Evolutionary conservation across 306 rosid genomes (phyloP).

Genomic region (Trichosanthes truncata): DNA sequence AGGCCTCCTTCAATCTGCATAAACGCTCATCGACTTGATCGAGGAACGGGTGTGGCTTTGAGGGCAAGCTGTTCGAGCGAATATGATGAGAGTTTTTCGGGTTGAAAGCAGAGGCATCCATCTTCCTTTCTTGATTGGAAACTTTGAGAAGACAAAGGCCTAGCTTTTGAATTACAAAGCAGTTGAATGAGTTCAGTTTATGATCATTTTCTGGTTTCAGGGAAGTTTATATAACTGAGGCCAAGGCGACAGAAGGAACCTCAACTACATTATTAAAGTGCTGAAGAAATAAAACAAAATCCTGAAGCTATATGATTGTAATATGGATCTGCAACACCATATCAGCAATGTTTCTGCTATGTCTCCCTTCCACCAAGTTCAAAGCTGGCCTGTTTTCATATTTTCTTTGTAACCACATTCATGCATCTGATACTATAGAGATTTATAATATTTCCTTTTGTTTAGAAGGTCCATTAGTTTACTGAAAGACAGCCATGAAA

Average conservation of each 20-base stretch:
- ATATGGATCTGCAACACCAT: constrained; percentile 10
- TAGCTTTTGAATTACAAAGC: neutral
- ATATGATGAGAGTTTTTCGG: constrained; percentile 1
- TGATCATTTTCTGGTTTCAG: neutral
- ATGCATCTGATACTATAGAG: neutral
- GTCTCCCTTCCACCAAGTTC: constrained; percentile 18
- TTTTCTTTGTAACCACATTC: neutral
- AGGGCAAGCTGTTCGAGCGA: constrained; percentile 27
- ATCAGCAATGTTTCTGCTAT: constrained; percentile 11
- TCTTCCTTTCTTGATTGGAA: constrained; percentile 2
- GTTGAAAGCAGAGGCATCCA: constrained; percentile 12
- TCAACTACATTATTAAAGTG: neutral
- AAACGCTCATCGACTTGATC: constrained; percentile 10
- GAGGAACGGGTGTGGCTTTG: constrained; percentile 20
- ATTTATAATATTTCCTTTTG: neutral
- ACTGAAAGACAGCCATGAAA: constrained; percentile 1
- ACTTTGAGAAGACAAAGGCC: neutral
- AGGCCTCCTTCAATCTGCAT: constrained; percentile 12
- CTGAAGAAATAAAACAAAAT: neutral
- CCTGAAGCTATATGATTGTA: neutral
- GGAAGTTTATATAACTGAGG: neutral
- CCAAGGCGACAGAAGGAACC: constrained; percentile 9
- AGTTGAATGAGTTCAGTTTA: neutral
- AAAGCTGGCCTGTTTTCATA: neutral
- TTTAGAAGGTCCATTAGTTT: neutral